Evolutionary conservation across 306 rosid species (phyloP).

Genomic region (Acacia melanoxylon): DNA sequence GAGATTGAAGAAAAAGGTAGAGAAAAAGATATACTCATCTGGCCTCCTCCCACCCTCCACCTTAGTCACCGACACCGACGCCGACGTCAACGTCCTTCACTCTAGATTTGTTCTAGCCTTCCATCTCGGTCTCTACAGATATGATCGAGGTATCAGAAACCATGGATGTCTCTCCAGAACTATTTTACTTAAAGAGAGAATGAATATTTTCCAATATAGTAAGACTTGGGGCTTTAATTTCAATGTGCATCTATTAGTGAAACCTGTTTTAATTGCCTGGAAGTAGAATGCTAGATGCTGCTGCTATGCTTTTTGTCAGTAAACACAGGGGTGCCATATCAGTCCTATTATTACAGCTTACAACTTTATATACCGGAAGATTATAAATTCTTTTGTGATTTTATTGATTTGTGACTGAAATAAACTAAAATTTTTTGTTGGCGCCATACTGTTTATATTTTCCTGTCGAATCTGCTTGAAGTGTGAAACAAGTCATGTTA

Average conservation of each 20-base stretch:
- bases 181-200: background rate
- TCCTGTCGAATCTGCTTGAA: conserved; percentile 18
- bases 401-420: background rate
- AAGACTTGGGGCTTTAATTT: background rate
- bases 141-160: no score
- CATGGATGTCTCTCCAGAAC: no score
- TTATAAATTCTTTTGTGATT: background rate
- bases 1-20: no score
- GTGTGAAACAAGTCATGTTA: conserved; percentile 14
- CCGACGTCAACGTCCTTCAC: no score
- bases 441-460: background rate
- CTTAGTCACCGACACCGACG: no score
- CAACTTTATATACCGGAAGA: conserved; percentile 12
- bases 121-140: no score
- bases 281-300: background rate
- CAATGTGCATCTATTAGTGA: background rate
- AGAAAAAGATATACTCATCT: no score
- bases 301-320: conserved; percentile 2
- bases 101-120: no score
- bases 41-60: no score
- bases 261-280: conserved; percentile 10
- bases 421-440: background rate
- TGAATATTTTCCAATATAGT: background rate
- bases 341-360: background rate
- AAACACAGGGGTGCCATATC: background rate